Percentiles rank a stretch among this genome's conserved stretches.
These are phyloP conservation scores for Corinectria fuckeliana DNA, from an alignment of 2,329 filamentous ascomycete species.

Conservation along the genomic window DNA sequence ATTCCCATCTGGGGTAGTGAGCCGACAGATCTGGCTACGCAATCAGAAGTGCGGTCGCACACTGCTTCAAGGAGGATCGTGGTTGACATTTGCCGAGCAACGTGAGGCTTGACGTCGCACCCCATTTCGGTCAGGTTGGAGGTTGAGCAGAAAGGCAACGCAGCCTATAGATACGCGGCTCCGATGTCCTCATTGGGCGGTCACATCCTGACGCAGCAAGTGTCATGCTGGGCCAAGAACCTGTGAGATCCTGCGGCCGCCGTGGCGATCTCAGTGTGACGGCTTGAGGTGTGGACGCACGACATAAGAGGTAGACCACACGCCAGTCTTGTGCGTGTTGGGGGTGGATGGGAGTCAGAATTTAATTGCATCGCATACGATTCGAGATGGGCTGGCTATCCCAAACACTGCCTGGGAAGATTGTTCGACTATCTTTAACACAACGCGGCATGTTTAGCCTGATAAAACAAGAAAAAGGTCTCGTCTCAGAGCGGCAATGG, in stretches of 20 bases:
- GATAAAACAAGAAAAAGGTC: not conserved
- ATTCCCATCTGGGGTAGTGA: not conserved
- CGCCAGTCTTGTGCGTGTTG: not conserved
- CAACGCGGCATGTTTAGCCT: not conserved
- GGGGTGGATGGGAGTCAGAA: conserved; percentile 1
- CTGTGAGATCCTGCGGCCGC: not conserved
- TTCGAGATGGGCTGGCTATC: conserved; percentile 7
- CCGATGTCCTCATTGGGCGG: not conserved
- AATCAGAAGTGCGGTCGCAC: not conserved
- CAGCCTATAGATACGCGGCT: not conserved
- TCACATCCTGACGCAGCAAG: not conserved
- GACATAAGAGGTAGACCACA: not conserved
- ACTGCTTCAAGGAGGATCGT: not conserved
- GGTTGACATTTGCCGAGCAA: not conserved
- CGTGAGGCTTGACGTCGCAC: not conserved
- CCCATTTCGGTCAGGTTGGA: not conserved
- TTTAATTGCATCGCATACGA: conserved; percentile 1
- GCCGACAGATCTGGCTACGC: not conserved
- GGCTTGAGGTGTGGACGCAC: not conserved
- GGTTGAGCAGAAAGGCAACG: not conserved
- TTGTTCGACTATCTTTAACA: not conserved
- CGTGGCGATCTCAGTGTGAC: not conserved
- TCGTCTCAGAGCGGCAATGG: not conserved
- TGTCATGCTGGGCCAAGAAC: not conserved
- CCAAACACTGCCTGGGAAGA: not conserved